Evolutionary conservation across 345 rosid species (phyloP).

Genomic region (Durio zibethinus): DNA sequence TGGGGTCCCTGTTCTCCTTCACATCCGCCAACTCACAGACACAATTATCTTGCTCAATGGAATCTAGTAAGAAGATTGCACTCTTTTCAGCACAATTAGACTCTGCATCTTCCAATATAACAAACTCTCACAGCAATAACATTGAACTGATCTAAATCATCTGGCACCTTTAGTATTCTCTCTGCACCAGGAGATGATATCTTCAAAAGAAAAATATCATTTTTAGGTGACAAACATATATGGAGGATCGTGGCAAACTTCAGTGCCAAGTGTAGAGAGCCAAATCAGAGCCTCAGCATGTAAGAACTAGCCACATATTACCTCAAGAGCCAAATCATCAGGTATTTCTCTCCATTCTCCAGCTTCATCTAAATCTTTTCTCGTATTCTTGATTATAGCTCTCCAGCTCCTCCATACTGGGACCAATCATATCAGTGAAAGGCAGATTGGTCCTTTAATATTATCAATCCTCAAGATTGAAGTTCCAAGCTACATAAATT

Average conservation of each 20-base stretch:
- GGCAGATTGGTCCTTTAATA: constrained; percentile 3
- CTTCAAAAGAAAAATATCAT: constrained; percentile 28
- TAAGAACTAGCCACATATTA: constrained; percentile 25
- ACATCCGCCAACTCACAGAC: constrained; percentile 84
- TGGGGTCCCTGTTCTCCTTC: constrained; percentile 75
- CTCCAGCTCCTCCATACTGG: constrained; percentile 75
- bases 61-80: constrained; percentile 62
- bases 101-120: constrained; percentile 47
- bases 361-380: constrained; percentile 72
- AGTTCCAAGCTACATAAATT: background rate
- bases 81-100: constrained; percentile 36
- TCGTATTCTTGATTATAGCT: constrained; percentile 62
- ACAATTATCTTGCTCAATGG: constrained; percentile 56
- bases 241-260: background rate
- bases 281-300: background rate
- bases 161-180: constrained; percentile 73
- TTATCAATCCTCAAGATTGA: background rate
- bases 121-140: constrained; percentile 68
- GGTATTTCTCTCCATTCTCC: constrained; percentile 64
- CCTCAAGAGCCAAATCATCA: constrained; percentile 83
- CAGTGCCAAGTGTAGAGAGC: background rate
- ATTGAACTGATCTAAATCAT: constrained; percentile 61
- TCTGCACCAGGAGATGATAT: constrained; percentile 92
- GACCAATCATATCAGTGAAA: constrained; percentile 80
- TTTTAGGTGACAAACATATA: background rate